Percentiles rank a stretch among this genome's conserved stretches.
Conservation (phyloP, 2,329 filamentous ascomycete genomes). For the Colletotrichum eleusines region DNA sequence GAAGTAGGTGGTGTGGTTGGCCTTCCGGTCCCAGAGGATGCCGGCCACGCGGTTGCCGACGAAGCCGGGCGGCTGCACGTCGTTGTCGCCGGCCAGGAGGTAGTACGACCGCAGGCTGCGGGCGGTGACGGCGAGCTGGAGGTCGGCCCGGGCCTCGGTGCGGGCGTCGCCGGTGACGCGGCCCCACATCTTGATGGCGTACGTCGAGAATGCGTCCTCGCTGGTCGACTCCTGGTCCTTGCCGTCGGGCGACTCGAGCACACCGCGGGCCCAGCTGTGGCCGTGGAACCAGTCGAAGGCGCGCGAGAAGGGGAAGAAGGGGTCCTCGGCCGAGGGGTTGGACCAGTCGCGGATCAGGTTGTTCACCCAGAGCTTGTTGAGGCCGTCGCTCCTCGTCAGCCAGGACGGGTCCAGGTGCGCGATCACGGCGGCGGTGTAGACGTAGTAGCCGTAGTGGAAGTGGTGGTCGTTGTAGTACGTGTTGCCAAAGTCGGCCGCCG, state of each 20-base stretch:
- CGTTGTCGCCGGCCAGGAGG: conserved; percentile 74
- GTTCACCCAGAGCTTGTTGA: conserved; percentile 75
- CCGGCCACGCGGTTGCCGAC: conserved; percentile 62
- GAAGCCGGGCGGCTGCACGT: conserved; percentile 73
- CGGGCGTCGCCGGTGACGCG: conserved; percentile 73
- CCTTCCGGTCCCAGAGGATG: conserved; percentile 85
- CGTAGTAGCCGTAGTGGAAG: conserved; percentile 82
- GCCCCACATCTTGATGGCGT: conserved; percentile 89
- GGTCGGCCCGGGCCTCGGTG: conserved; percentile 79
- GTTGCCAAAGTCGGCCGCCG: conserved; percentile 82
- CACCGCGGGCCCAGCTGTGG: conserved; percentile 83
- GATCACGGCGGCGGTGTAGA: conserved; percentile 82
- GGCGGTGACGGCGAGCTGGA: conserved; percentile 80
- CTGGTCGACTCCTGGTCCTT: conserved; percentile 83
- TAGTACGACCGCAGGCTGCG: conserved; percentile 80
- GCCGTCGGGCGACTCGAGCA: conserved; percentile 73
- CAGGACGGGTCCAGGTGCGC: conserved; percentile 77
- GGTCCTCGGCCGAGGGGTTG: conserved; percentile 74
- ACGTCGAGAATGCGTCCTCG: conserved; percentile 83
- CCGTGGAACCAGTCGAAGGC: conserved; percentile 88
- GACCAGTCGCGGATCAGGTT: conserved; percentile 79
- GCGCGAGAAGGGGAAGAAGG: conserved; percentile 79
- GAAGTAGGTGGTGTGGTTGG: conserved; percentile 87
- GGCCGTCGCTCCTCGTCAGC: conserved; percentile 66
- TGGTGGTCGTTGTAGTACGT: conserved; percentile 77